A percentile compares a stretch with the other conserved stretches of the same genome.
phyloP scores from a whole-genome alignment of 106 monocot species.

The Phalaenopsis equestris region DNA sequence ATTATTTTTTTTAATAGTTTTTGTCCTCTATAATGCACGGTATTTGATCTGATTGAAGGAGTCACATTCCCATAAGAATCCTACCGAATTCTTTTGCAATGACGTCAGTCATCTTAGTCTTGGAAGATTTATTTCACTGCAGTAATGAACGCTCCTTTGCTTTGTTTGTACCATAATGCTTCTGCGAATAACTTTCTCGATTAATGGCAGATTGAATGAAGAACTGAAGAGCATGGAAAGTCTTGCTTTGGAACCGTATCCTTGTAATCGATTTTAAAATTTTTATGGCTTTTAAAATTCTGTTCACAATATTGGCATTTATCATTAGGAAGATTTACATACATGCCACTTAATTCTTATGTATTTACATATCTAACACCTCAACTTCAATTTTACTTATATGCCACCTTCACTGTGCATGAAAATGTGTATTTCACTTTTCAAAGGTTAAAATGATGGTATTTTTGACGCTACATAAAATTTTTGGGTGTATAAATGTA shows the following conservation, averaged over 20 bases:
- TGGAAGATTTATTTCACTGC: too few relatives aligned
- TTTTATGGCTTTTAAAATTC: background rate
- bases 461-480: too few relatives aligned
- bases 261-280: slow-evolving; percentile 11
- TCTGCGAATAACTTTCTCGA: background rate
- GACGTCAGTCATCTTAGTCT: background rate
- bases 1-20: too few relatives aligned
- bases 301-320: background rate
- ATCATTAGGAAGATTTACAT: background rate
- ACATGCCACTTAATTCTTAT: too few relatives aligned
- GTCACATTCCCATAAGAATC: background rate
- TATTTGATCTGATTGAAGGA: background rate
- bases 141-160: background rate
- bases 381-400: too few relatives aligned
- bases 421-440: too few relatives aligned
- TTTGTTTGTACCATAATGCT: background rate
- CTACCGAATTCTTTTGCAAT: background rate
- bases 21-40: too few relatives aligned
- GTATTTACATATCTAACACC: too few relatives aligned
- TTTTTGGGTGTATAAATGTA: too few relatives aligned
- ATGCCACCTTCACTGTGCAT: too few relatives aligned
- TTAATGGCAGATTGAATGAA: slow-evolving; percentile 51
- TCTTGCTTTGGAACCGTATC: slow-evolving; percentile 66
- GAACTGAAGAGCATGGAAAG: slow-evolving; percentile 68
- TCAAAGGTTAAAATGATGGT: too few relatives aligned